Base-by-base conservation (phyloP, 306 rosid species). In the Quercus dentata region DNA sequence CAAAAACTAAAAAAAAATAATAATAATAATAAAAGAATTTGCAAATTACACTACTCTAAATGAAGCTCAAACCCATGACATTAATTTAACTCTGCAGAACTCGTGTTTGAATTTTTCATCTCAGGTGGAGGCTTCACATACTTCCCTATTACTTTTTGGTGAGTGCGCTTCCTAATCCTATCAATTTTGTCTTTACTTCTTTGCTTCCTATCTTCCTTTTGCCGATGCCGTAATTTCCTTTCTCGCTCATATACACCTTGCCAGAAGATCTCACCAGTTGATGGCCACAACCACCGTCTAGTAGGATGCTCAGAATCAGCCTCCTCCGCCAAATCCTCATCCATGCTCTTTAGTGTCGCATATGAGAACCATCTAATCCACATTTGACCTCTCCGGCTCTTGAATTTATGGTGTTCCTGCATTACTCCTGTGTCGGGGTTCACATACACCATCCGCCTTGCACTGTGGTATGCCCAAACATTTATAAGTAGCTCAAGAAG, bases 401-500 rank as follows among this genome's bases (percentile, higher is more conserved):
- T 91, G 69, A 95, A 93, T 80, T 67, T 83, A 79, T 93, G 99
- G 21, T 90, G 92, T 80, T 96, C 99, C 81, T 86, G 91, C 98
- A 96, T 93, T 58, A 63, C 21, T 28, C 99, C 99, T 0, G 88
- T 93, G 82, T 88, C 85, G 0, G 94, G 94, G 81, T 93, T 75
- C 84, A 96, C 92, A 69, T 87, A 90, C 65, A 96, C 92, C 91
- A 96, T 91, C 73, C 87, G 81, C 79, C 99, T 85, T 0, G 94
- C 98, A 56, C 97, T 93, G 83, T 96, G 99, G 89, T 96, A 93
- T 0, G 97, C 92, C 99, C 99, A 96, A 17, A 96, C 90, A 67
- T 96, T 96, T 18, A 93, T 82, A 3, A 93, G 91, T 19, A 96
- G 87, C 81, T 93, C 99, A 0, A 96, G 98, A 81, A 96, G 87